These are phyloP conservation scores for Saccharomycopsis oosterbeekiorum DNA, from an alignment of 805 yeast species.

Conservation along the genomic window DNA sequence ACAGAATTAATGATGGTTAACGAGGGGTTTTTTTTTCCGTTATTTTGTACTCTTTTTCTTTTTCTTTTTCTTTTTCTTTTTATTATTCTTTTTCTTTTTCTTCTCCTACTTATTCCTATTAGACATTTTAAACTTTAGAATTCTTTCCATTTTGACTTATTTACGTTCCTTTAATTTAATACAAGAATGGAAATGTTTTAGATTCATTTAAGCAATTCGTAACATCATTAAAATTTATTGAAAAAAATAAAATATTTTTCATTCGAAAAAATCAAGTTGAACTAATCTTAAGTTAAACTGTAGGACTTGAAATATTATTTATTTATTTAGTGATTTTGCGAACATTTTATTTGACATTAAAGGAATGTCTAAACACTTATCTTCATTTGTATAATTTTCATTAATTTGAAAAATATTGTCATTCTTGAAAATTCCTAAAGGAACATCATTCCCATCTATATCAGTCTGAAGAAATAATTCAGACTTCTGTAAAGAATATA, in stretches of 20 bases:
- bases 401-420: not conserved
- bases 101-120: no score
- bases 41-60: no score
- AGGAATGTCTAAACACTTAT: not conserved
- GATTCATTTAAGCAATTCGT: not conserved
- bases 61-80: not conserved
- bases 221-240: not conserved
- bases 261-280: no score
- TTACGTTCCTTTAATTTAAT: no score
- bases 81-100: not conserved
- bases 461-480: constrained; percentile 5
- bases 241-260: no score
- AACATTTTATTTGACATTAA: not conserved
- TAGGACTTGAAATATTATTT: not conserved
- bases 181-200: no score
- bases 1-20: not conserved
- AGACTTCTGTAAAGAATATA: constrained; percentile 8
- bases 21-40: not conserved
- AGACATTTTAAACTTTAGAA: no score
- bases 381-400: not conserved
- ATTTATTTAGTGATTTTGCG: not conserved
- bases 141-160: no score
- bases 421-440: not conserved
- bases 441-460: not conserved
- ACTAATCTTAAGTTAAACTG: not conserved